Evolutionary conservation across 257 asterid genomes (phyloP).

Genomic region (Plectranthus barbatus): DNA sequence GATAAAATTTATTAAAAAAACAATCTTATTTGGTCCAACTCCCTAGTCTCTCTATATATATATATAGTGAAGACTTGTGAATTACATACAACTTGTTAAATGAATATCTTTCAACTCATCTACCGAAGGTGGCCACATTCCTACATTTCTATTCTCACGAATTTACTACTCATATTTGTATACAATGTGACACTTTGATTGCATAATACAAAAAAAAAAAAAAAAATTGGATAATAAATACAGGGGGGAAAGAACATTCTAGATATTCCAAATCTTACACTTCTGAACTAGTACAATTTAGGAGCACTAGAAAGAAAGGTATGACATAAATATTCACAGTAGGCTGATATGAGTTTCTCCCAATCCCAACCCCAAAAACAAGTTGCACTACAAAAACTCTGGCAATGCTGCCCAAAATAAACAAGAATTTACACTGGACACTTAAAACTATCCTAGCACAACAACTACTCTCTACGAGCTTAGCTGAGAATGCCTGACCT

Average conservation of each 20-base stretch:
- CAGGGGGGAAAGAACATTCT: background rate
- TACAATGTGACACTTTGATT: too few species aligned
- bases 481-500: conserved; percentile 22
- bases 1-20: too few species aligned
- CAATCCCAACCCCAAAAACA: conserved; percentile 5
- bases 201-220: too few species aligned
- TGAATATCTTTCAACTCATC: too few species aligned
- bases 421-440: conserved; percentile 33
- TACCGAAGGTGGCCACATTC: too few species aligned
- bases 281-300: background rate
- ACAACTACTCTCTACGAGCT: conserved; percentile 30
- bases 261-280: background rate
- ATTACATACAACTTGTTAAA: too few species aligned
- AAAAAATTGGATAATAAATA: too few species aligned
- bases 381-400: conserved; percentile 13
- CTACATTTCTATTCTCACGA: too few species aligned
- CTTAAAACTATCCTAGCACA: conserved; percentile 27
- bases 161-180: too few species aligned
- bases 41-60: too few species aligned
- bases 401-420: conserved; percentile 8
- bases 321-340: conserved; percentile 9
- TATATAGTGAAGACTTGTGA: too few species aligned
- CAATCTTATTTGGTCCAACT: too few species aligned
- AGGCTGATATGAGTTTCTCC: background rate
- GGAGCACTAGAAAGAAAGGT: background rate